Evolutionary conservation across 2,329 filamentous ascomycete genomes (phyloP), one percentile per base, ranked within the genome.

Genomic region (Alternaria longipes): DNA sequence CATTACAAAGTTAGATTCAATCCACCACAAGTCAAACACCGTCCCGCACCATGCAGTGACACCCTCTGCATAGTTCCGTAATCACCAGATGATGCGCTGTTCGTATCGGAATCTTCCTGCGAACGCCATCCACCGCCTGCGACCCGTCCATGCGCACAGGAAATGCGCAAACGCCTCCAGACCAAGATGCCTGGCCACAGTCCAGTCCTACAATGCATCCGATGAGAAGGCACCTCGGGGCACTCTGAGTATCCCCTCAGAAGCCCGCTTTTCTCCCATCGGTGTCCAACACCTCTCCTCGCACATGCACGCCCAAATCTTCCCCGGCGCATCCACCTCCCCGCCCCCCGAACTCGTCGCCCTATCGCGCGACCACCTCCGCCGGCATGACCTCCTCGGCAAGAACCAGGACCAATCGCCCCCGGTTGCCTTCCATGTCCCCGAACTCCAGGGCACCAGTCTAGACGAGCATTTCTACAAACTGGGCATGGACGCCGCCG

Each of bases 401-500:
- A 98, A 97, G 84, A 96, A 93, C 66, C 93, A 91, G 71, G 93
- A 96, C 78, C 87, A 87, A 51, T 77, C 77, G 5, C 77, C 79
- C 50, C 92, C 95, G 1, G 90, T 99, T 72, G 91, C 88, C 11
- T 97, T 99, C 77, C 89, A 97, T 70, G 82, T 98, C 4, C 95
- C 95, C 0, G 79, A 84, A 1, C 84, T 99, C 1, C 90, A 93
- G 62, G 95, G 95, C 14, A 77, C 85, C 30, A 92, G 91, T 0
- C 83, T 99, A 11, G 95, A 99, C 77, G 94, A 98, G 76, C 96
- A 99, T 80, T 99, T 99, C 74, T 85, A 93, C 81, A 93, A 88
- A 75, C 86, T 99, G 9, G 96, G 94, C 24, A 85, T 90, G 76
- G 93, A 97, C 76, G 89, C 90, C 44, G 92, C 93, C 5, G 92